These are phyloP conservation scores for Crinitomyces ghanaensis DNA, from an alignment of 805 yeast genomes.

Conservation along the genomic window DNA sequence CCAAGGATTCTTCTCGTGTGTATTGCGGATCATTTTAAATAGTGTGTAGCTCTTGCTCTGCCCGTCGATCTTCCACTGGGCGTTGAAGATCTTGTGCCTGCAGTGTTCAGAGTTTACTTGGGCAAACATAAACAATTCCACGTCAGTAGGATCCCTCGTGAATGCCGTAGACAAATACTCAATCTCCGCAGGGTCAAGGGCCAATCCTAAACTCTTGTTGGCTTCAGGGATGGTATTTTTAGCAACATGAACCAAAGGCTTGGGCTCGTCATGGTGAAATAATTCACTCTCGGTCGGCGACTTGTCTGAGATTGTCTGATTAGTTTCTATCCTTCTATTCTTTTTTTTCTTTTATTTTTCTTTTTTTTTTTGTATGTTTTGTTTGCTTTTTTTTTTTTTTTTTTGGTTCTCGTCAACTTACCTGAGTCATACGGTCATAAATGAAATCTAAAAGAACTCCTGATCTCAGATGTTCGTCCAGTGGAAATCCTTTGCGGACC, in stretches of 20 bases:
- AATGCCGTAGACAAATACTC: slow-evolving; percentile 78
- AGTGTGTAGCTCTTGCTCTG: slow-evolving; percentile 58
- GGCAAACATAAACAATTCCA: slow-evolving; percentile 96
- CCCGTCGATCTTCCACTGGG: slow-evolving; percentile 94
- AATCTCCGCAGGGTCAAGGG: slow-evolving; percentile 90
- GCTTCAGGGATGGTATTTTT: slow-evolving; percentile 58
- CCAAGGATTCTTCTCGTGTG: slow-evolving; percentile 70
- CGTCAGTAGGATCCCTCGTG: slow-evolving; percentile 92
- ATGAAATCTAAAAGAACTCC: slow-evolving; percentile 56
- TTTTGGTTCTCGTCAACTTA: too few species aligned
- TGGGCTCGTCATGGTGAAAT: slow-evolving; percentile 69
- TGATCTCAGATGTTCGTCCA: slow-evolving; percentile 41
- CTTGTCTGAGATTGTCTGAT: slow-evolving; percentile 30
- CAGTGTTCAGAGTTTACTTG: slow-evolving; percentile 99
- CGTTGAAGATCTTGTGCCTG: slow-evolving; percentile 97
- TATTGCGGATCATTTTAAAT: slow-evolving; percentile 92
- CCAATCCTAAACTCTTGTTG: slow-evolving; percentile 77
- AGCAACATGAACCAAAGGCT: slow-evolving; percentile 54
- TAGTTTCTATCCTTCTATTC: slow-evolving; percentile 28
- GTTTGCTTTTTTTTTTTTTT: too few species aligned
- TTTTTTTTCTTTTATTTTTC: too few species aligned
- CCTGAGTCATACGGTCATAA: slow-evolving; percentile 95
- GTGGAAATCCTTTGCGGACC: slow-evolving; percentile 60
- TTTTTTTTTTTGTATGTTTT: too few species aligned
- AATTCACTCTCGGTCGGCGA: slow-evolving; percentile 61